Conservation (phyloP, 192 early-diverging fungal species). For the Jimgerdemannia lactiflua region DNA sequence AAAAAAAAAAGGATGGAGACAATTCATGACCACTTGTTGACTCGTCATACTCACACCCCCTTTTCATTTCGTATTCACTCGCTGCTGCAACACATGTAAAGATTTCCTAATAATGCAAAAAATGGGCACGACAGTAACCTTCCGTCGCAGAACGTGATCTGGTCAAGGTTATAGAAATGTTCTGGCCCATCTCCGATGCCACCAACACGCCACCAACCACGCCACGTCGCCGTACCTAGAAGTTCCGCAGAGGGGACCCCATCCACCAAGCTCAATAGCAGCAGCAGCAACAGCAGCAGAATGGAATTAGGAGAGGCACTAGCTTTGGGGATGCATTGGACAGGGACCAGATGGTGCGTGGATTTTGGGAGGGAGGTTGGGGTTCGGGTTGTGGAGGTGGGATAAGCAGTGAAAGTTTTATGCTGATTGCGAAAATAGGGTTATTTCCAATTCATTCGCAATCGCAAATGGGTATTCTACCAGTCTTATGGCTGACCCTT, state of each 20-base stretch:
- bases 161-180: constrained; percentile 24
- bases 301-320: background rate
- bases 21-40: no score
- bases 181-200: constrained; percentile 22
- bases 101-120: constrained; percentile 30
- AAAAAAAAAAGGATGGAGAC: no score
- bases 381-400: background rate
- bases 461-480: no score
- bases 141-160: constrained; percentile 18
- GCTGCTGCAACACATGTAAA: constrained; percentile 30
- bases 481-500: no score
- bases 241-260: background rate
- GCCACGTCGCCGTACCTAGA: background rate
- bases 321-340: background rate
- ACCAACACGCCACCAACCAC: constrained; percentile 17
- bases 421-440: no score
- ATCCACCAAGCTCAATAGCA: background rate
- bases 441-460: no score
- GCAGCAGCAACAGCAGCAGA: background rate
- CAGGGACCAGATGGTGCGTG: background rate
- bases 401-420: no score
- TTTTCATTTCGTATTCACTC: background rate
- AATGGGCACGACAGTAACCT: constrained; percentile 25
- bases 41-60: no score
- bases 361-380: background rate